Percentiles rank a stretch among this genome's conserved stretches.
phyloP scores from a whole-genome alignment of 176 grass and related monocot species.

The Alloteropsis semialata region DNA sequence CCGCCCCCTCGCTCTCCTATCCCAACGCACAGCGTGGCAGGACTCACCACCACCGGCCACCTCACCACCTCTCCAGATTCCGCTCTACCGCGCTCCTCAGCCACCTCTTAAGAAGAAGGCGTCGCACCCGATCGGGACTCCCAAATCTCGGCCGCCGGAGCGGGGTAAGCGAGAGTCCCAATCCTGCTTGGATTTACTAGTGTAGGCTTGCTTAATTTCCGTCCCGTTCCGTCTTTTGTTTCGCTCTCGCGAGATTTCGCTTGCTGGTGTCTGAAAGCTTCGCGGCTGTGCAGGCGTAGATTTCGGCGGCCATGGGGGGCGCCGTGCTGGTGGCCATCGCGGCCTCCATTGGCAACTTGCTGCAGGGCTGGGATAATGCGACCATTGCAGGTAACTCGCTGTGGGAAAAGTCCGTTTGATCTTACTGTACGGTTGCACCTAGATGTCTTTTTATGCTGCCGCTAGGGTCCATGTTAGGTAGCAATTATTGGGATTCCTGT shows the following conservation, averaged over 20 bases:
- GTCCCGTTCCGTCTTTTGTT: neutral
- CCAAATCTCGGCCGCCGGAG: neutral
- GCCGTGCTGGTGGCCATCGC: conserved; percentile 80
- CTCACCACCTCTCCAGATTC: neutral
- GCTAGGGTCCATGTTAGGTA: conserved; percentile 34
- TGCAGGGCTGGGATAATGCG: conserved; percentile 92
- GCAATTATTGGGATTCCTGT: conserved; percentile 59
- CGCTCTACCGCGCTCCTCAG: neutral
- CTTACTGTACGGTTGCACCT: conserved; percentile 2
- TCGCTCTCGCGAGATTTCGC: neutral
- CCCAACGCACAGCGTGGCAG: neutral
- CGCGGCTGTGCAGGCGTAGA: conserved; percentile 24
- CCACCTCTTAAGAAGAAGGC: neutral
- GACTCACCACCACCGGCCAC: neutral
- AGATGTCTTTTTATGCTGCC: conserved; percentile 21
- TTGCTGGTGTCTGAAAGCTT: neutral
- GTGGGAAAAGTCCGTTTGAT: neutral
- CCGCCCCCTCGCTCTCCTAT: neutral
- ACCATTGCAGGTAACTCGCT: conserved; percentile 72
- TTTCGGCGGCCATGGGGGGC: conserved; percentile 61
- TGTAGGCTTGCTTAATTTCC: neutral
- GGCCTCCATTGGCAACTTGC: conserved; percentile 77
- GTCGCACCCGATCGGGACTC: conserved; percentile 27
- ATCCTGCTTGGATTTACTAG: neutral
- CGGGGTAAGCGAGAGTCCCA: conserved; percentile 7